Percentiles rank a stretch among this genome's conserved stretches.
phyloP scores from a whole-genome alignment of 495 filamentous ascomycete genomes.

The Neurospora tetrasperma region DNA sequence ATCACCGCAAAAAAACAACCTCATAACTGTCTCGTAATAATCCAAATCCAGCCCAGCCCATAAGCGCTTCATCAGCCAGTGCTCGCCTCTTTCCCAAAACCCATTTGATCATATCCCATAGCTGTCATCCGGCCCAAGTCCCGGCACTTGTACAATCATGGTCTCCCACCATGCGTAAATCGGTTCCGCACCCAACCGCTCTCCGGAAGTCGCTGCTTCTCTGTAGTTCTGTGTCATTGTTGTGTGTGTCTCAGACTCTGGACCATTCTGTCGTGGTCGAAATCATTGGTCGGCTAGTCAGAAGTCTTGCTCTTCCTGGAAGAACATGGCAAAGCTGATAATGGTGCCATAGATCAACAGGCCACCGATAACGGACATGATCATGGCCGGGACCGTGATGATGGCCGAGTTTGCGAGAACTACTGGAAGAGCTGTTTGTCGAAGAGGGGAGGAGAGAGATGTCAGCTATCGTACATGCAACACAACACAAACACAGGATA shows the following conservation, averaged over 20 bases:
- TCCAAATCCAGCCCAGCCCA: not conserved
- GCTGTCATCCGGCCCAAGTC: not conserved
- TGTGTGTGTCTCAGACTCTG: not conserved
- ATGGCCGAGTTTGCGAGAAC: constrained; percentile 75
- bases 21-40: not conserved
- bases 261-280: not conserved
- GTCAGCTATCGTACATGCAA: constrained; percentile 10
- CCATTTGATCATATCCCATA: not conserved
- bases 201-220: not conserved
- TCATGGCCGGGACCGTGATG: constrained; percentile 77
- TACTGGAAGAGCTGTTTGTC: constrained; percentile 68
- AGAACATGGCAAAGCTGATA: constrained; percentile 95
- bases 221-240: not conserved
- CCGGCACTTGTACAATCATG: not conserved
- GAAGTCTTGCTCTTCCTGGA: constrained; percentile 89
- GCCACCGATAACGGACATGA: constrained; percentile 89
- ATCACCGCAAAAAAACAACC: not conserved
- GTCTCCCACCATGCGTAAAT: not conserved
- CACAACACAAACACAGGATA: not conserved
- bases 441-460: not conserved
- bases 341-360: constrained; percentile 96
- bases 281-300: constrained; percentile 11
- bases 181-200: not conserved
- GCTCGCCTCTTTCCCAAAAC: not conserved
- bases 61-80: not conserved